Percentiles rank a stretch among this genome's conserved stretches.
Conservation (phyloP, 352 stramenopile genomes). For the Hyaloperonospora brassicae region DNA sequence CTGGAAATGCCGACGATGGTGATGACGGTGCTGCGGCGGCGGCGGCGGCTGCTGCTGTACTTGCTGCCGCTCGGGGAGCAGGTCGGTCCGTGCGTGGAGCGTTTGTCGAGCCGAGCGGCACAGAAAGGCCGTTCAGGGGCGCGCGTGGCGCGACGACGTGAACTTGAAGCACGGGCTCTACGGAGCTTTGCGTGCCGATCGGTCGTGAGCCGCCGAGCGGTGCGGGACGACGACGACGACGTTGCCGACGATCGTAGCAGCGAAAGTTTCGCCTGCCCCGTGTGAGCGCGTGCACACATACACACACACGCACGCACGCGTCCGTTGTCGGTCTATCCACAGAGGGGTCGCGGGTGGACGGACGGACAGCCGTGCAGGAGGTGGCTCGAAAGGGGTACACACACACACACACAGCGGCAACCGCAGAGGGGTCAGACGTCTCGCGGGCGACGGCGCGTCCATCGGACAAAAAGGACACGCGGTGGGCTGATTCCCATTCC, state of each 20-base stretch:
- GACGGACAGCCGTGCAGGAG: no score
- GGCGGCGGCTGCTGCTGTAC: slow-evolving; percentile 4
- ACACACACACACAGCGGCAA: no score
- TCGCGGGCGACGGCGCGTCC: no score
- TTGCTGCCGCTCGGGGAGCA: slow-evolving; percentile 13
- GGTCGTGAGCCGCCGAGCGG: slow-evolving; percentile 19
- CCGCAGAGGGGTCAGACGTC: no score
- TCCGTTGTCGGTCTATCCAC: no score
- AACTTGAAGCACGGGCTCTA: slow-evolving; percentile 24
- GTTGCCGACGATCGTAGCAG: slow-evolving; percentile 13
- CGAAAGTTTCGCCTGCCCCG: slow-evolving; percentile 11
- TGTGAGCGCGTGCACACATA: not conserved
- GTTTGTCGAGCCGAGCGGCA: slow-evolving; percentile 14
- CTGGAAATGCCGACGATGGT: no score
- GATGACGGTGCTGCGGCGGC: no score
- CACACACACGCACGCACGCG: no score
- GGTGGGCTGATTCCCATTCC: no score
- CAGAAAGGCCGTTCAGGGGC: slow-evolving; percentile 23
- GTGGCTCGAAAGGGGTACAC: no score
- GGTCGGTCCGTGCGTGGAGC: slow-evolving; percentile 8
- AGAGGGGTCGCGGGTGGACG: no score
- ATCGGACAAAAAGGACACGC: no score
- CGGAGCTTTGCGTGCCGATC: slow-evolving; percentile 29
- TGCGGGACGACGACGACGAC: slow-evolving; percentile 20
- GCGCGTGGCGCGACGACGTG: slow-evolving; percentile 15